phyloP scores from a whole-genome alignment of 2,329 filamentous ascomycete species.

The Teratosphaeria destructans region DNA sequence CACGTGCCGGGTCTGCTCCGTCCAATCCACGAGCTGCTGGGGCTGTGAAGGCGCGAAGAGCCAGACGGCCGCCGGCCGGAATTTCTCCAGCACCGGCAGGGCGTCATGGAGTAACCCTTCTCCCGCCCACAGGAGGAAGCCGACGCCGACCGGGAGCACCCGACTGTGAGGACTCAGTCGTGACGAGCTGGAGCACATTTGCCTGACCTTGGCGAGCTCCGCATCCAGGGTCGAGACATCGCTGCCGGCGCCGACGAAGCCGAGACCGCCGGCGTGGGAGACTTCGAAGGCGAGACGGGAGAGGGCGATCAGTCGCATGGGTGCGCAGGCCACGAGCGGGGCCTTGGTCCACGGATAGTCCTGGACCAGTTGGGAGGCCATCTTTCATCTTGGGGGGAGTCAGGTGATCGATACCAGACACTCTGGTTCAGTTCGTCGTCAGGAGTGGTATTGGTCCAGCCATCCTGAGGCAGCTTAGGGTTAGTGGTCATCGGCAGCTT shows the following conservation, averaged over 20 bases:
- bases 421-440: not conserved
- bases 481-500: no score
- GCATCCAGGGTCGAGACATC: constrained; percentile 9
- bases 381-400: not conserved
- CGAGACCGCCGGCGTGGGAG: constrained; percentile 40
- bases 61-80: constrained; percentile 53
- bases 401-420: not conserved
- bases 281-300: constrained; percentile 48
- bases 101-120: constrained; percentile 19
- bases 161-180: constrained; percentile 5
- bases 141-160: constrained; percentile 46
- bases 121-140: constrained; percentile 46
- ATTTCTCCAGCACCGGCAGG: constrained; percentile 41
- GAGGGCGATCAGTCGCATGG: constrained; percentile 56
- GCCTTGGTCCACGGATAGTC: constrained; percentile 49
- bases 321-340: constrained; percentile 53
- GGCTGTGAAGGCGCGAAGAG: constrained; percentile 49
- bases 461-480: not conserved
- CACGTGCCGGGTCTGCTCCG: constrained; percentile 19
- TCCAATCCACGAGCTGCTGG: constrained; percentile 28
- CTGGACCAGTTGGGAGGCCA: not conserved
- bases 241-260: constrained; percentile 34
- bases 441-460: not conserved
- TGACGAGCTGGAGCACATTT: not conserved
- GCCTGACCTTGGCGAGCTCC: constrained; percentile 10